Base-by-base conservation (phyloP, 495 filamentous ascomycete genomes). In the Parachaetomium inaequale region DNA sequence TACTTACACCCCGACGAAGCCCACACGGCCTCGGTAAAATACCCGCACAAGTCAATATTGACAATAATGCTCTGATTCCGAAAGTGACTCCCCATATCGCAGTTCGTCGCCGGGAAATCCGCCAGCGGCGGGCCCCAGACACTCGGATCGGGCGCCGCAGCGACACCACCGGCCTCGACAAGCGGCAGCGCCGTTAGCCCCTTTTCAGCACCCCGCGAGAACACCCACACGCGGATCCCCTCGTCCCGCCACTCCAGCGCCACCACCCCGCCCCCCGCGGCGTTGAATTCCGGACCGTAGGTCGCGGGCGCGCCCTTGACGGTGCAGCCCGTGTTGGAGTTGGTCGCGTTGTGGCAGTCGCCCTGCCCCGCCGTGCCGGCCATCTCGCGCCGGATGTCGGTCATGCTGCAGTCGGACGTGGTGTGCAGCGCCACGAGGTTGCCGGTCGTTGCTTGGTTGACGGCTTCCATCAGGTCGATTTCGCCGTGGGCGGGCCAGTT, bases 401-500 rank as follows among this genome's bases (percentile, higher is more conserved):
- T 64, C 76, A 89, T 84, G 29, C 72, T 71, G 77, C 88, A 92
- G 50, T 77, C 79, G 11, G 77, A 66, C 50, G 76, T 78, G 38
- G 87, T 90, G 78, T 90, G 87, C 5, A 90, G 78, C 43, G 86
- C 82, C 79, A 89, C 85, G 38, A 81, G 75, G 72, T 89, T 87
- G 31, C 74, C 72, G 36, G 74, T 66, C 15, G 76, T 70, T 21
- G 67, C 71, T 28, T 73, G 67, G 76, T 89, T 88, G 54, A 86
- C 85, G 42, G 86, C 84, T 72, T 91, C 88, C 74, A 92, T 87
- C 50, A 91, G 80, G 60, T 91, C 88, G 66, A 90, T 86, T 69
- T 91, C 87, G 59, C 88, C 88, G 64, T 84, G 77, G n/a, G 71
- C 70, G 26, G 88, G 88, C 88, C 88, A 91, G 76, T 84, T 76